Evolutionary conservation across 2,329 filamentous ascomycete species (phyloP).

Genomic region (Geosmithia morbida): DNA sequence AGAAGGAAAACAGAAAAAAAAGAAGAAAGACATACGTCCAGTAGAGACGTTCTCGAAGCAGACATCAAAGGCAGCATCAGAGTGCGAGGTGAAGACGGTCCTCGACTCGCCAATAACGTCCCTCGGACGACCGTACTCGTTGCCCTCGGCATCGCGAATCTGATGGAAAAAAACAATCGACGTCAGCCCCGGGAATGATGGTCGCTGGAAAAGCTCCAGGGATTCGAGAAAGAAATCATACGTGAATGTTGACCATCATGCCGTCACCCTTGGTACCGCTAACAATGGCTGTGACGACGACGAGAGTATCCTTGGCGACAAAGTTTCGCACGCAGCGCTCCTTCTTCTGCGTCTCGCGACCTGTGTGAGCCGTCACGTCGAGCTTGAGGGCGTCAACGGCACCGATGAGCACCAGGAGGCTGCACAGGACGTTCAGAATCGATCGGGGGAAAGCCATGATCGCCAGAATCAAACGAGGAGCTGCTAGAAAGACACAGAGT

Average conservation of each 20-base stretch:
- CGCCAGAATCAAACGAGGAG: neutral
- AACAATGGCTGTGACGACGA: slow-evolving; percentile 85
- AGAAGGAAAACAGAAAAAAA: no score
- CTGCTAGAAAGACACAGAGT: neutral
- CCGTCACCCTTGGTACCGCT: slow-evolving; percentile 82
- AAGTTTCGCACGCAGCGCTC: slow-evolving; percentile 96
- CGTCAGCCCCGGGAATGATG: slow-evolving; percentile 1
- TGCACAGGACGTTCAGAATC: slow-evolving; percentile 43
- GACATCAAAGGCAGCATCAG: slow-evolving; percentile 86
- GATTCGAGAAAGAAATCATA: slow-evolving; percentile 26
- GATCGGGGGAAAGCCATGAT: slow-evolving; percentile 34
- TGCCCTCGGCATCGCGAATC: slow-evolving; percentile 92
- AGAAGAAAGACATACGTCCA: slow-evolving; percentile 40
- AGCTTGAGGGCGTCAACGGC: slow-evolving; percentile 70
- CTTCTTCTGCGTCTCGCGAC: slow-evolving; percentile 37
- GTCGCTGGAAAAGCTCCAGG: neutral
- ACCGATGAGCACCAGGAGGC: slow-evolving; percentile 39
- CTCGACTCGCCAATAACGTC: slow-evolving; percentile 86
- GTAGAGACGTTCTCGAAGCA: slow-evolving; percentile 83
- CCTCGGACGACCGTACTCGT: slow-evolving; percentile 86
- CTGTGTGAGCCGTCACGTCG: slow-evolving; percentile 61
- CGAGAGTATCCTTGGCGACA: slow-evolving; percentile 78
- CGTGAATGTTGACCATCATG: slow-evolving; percentile 86
- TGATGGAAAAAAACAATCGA: slow-evolving; percentile 23
- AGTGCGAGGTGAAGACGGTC: slow-evolving; percentile 86